These are phyloP conservation scores for Schizochytrium sp. DNA, from an alignment of 108 stramenopile genomes.

Conservation along the genomic window DNA sequence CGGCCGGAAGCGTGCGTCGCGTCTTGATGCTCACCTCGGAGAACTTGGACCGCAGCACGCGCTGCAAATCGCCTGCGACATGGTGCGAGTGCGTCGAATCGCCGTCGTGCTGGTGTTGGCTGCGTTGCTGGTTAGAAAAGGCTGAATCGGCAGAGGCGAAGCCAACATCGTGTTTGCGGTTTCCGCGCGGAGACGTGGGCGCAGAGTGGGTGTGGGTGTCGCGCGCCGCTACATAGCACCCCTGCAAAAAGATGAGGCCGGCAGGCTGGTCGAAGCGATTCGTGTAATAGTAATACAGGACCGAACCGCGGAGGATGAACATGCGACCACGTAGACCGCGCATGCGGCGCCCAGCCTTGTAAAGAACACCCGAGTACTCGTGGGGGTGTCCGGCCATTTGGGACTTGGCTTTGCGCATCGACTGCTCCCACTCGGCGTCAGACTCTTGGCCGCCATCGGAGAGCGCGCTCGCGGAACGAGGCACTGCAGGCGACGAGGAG, in stretches of 20 bases:
- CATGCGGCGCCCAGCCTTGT: conserved; percentile 36
- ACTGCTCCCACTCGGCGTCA: background rate
- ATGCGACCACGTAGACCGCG: conserved; percentile 28
- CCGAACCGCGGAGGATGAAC: conserved; percentile 40
- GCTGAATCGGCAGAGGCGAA: background rate
- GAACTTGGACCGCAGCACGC: background rate
- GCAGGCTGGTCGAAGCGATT: conserved; percentile 28
- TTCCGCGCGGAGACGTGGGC: background rate
- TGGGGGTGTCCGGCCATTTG: background rate
- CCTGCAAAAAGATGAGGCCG: conserved; percentile 44
- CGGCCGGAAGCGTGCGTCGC: background rate
- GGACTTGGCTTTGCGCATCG: background rate
- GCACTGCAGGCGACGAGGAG: background rate
- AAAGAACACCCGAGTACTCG: conserved; percentile 36
- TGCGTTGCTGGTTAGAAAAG: background rate
- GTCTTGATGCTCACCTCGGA: background rate
- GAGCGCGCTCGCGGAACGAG: background rate
- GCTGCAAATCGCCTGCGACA: background rate
- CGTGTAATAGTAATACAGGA: conserved; percentile 47
- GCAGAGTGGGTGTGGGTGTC: background rate
- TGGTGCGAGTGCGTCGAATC: background rate
- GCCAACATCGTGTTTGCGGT: background rate
- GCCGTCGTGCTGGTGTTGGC: background rate
- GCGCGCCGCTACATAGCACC: conserved; percentile 36
- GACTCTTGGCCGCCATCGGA: background rate